A percentile compares a stretch with the other conserved stretches of the same genome.
phyloP scores from a whole-genome alignment of 2,329 filamentous ascomycete species.

The Venturia pyrina region DNA sequence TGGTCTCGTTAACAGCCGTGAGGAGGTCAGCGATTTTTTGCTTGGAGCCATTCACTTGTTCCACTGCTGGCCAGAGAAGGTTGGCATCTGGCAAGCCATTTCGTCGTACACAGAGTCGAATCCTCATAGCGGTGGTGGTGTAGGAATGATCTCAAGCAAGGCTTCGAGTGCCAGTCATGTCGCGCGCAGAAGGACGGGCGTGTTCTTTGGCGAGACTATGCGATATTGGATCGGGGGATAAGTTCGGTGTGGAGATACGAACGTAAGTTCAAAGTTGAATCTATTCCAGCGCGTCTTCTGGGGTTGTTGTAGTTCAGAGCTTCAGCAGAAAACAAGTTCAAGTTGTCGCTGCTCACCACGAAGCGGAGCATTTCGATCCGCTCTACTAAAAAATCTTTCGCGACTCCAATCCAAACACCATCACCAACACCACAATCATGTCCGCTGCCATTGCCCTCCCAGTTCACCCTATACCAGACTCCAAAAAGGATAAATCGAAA shows the following conservation, averaged over 20 bases:
- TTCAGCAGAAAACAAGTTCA: neutral
- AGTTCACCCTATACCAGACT: neutral
- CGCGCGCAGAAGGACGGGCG: neutral
- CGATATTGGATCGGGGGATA: neutral
- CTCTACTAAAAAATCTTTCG: conserved; percentile 9
- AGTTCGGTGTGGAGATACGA: neutral
- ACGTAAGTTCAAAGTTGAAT: neutral
- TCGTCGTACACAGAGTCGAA: conserved; percentile 27
- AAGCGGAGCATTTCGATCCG: neutral
- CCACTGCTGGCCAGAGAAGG: conserved; percentile 28
- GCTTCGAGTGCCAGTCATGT: neutral
- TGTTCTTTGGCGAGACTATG: neutral
- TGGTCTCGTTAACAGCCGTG: conserved; percentile 57
- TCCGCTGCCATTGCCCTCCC: neutral
- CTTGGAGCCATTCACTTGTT: conserved; percentile 22
- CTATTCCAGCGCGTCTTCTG: neutral
- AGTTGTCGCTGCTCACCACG: neutral
- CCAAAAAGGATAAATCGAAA: neutral
- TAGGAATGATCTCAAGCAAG: conserved; percentile 11
- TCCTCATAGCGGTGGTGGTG: conserved; percentile 20
- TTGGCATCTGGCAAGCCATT: conserved; percentile 26
- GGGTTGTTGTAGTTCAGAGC: neutral
- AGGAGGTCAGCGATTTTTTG: conserved; percentile 61
- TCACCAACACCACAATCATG: conserved; percentile 1
- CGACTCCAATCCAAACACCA: neutral